Percentiles rank a stretch among this genome's conserved stretches.
phyloP scores from a whole-genome alignment of 2,329 filamentous ascomycete species.

The Aureobasidium melanogenum region DNA sequence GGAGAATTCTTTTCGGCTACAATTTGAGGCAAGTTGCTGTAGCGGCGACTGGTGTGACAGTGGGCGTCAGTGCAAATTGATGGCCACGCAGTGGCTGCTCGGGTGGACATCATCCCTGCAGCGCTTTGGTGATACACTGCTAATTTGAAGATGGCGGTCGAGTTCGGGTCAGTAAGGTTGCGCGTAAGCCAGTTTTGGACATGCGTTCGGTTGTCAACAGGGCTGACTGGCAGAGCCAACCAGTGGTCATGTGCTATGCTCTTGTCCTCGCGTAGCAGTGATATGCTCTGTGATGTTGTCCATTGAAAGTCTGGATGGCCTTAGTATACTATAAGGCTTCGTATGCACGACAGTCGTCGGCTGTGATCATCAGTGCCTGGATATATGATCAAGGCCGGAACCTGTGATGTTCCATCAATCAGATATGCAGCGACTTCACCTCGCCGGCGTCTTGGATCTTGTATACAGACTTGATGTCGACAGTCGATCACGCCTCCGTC shows the following conservation, averaged over 20 bases:
- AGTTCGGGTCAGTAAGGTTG: not conserved
- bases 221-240: not conserved
- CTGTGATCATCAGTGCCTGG: too few relatives aligned
- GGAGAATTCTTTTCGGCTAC: slow-evolving; percentile 43
- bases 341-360: not conserved
- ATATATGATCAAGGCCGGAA: too few relatives aligned
- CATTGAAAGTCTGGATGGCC: not conserved
- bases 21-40: not conserved
- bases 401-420: too few relatives aligned
- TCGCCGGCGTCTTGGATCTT: too few relatives aligned
- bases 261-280: not conserved
- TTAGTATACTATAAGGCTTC: not conserved
- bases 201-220: not conserved
- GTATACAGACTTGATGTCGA: too few relatives aligned
- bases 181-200: slow-evolving; percentile 1
- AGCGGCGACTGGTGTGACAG: slow-evolving; percentile 1
- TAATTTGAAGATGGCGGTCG: not conserved
- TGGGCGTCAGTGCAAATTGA: not conserved
- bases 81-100: not conserved
- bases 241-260: not conserved
- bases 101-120: not conserved
- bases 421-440: too few relatives aligned
- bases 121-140: not conserved
- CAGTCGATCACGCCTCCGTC: too few relatives aligned
- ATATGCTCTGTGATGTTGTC: not conserved